Evolutionary conservation across 345 rosid species (phyloP).

Genomic region (Xanthoceras sorbifolium): DNA sequence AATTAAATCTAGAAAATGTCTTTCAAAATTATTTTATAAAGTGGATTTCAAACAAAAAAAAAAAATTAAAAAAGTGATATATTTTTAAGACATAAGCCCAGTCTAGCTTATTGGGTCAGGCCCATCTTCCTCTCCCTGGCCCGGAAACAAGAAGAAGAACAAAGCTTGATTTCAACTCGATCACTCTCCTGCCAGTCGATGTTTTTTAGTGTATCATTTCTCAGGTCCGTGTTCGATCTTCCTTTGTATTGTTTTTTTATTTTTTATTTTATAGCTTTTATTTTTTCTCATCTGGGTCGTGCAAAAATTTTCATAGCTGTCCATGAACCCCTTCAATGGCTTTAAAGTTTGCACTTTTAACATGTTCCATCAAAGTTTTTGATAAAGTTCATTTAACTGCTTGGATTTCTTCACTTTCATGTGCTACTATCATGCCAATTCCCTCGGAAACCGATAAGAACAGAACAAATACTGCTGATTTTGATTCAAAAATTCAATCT

Average conservation of each 20-base stretch:
- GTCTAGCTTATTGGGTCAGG: background rate
- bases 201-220: constrained; percentile 15
- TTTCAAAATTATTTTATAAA: too few species aligned
- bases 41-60: too few species aligned
- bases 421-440: constrained; percentile 26
- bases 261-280: background rate
- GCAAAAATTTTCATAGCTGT: background rate
- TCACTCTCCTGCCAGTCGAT: background rate
- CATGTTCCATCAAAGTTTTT: constrained; percentile 32
- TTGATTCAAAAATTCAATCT: constrained; percentile 38
- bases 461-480: constrained; percentile 18
- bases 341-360: constrained; percentile 35
- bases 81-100: background rate
- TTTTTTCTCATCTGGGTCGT: background rate
- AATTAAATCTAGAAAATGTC: too few species aligned
- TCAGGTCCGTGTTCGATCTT: constrained; percentile 21
- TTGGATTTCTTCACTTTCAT: constrained; percentile 37
- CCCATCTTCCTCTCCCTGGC: background rate
- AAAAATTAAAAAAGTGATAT: too few species aligned
- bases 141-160: background rate
- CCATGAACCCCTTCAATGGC: constrained; percentile 30
- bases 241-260: background rate
- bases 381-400: constrained; percentile 29
- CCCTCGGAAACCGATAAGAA: constrained; percentile 20
- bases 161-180: background rate